Base-by-base conservation (phyloP, 495 filamentous ascomycete species). In the Rhypophila decipiens region DNA sequence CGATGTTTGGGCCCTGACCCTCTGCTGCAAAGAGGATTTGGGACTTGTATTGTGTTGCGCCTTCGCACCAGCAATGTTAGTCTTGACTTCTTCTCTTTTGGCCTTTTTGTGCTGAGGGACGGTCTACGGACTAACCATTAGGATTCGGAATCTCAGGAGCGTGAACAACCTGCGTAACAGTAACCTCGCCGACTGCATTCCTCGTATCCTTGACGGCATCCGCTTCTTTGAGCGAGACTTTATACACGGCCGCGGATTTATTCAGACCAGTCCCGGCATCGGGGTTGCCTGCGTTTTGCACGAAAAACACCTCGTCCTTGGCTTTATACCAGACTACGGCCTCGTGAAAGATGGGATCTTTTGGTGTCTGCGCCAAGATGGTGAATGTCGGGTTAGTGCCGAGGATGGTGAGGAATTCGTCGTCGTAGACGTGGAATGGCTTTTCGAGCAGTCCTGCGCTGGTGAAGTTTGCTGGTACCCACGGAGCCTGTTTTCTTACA, bases 291-390 rank as follows among this genome's bases (percentile, higher is more conserved):
- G 75, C 75, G 44, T 69, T 76, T 46, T 78, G 74, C 12, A 66
- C 71, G 37, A 78, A 77, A 57, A 77, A 78, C 18, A 72, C 59
- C 48, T 78, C 75, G 29, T 78, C 71, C 1, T 64, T 74, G 31
- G 58, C 33, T 44, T 53, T 53, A 31, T 71, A 76, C 73, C 74
- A 78, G 2, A 75, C 69, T 2, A 69, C 61, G 19, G 75, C 75
- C 51, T 78, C 75, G 21, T 78, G 75, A 34, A 70, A 78, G 5
- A 75, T 46, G 11, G 71, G 74, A 35, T 76, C 62, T 19, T 49
- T 61, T 37, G 53, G 60, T 3, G 54, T 61, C 36, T 56, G 61
- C 50, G 59, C 69, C 11, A 74, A 60, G 19, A 73, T 60, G 4
- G 71, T 73, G 38, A 74, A 54, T 0, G 67, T 69, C 1, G 71